Evolutionary conservation across 2,329 filamentous ascomycete species (phyloP).

Genomic region (Dryadomyces quercus-mongolicae): DNA sequence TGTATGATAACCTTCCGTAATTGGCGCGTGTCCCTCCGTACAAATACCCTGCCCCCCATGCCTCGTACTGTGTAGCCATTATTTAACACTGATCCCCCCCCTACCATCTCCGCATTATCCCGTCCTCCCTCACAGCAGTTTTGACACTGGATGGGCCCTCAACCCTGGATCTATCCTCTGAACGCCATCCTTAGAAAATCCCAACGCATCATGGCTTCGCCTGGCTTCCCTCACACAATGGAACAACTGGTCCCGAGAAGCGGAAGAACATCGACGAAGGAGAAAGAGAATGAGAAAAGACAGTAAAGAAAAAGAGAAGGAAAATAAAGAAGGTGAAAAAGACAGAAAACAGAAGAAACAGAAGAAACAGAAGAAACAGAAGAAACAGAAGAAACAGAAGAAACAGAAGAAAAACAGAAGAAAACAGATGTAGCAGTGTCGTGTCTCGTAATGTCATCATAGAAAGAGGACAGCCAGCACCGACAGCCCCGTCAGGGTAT

Average conservation of each 20-base stretch:
- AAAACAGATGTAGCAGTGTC: conserved; percentile 4
- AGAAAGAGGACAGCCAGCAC: conserved; percentile 1
- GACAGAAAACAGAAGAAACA: background rate
- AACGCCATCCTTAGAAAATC: conserved; percentile 2
- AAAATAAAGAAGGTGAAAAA: background rate
- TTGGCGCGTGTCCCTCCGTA: background rate
- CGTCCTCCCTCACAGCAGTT: background rate
- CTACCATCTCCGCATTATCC: background rate
- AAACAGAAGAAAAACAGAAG: background rate
- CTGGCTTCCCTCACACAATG: background rate
- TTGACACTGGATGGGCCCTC: background rate
- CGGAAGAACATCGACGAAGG: background rate
- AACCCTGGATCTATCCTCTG: conserved; percentile 3
- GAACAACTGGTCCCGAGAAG: background rate
- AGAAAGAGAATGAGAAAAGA: background rate
- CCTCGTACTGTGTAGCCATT: background rate
- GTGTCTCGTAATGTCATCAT: conserved; percentile 11
- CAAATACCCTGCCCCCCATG: background rate
- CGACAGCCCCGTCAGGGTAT: background rate
- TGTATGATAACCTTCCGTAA: background rate
- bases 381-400: background rate
- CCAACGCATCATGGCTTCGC: background rate
- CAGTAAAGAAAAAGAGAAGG: background rate
- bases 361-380: background rate
- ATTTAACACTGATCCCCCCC: background rate